phyloP scores from a whole-genome alignment of 1,284 basidiomycete genomes.

The Papiliotrema terrestris region DNA sequence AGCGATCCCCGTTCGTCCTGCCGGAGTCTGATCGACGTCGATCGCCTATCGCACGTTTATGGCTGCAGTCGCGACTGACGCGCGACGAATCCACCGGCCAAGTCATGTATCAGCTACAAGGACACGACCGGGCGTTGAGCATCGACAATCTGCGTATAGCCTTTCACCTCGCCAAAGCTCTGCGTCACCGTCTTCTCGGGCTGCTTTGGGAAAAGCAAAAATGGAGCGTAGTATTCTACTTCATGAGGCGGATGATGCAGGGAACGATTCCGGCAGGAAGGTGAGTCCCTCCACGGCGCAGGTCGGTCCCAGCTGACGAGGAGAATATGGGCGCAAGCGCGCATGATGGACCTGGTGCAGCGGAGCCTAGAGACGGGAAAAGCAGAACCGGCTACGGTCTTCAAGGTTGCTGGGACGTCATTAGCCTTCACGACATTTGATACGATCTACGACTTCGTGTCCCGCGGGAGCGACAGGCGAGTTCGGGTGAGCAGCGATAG shows the following conservation, averaged over 20 bases:
- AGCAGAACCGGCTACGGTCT: constrained; percentile 9
- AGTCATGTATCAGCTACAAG: constrained; percentile 6
- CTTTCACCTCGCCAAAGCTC: constrained; percentile 9
- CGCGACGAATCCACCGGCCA: not conserved
- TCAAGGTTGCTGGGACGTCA: constrained; percentile 8
- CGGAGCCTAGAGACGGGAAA: constrained; percentile 9
- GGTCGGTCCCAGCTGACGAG: not conserved
- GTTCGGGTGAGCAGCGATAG: constrained; percentile 7
- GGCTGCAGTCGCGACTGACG: constrained; percentile 8
- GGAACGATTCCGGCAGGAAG: constrained; percentile 21
- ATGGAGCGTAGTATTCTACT: constrained; percentile 4
- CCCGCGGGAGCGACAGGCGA: not conserved
- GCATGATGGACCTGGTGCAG: constrained; percentile 27
- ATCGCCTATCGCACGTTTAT: constrained; percentile 4
- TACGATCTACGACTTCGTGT: constrained; percentile 13
- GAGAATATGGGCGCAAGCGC: constrained; percentile 21
- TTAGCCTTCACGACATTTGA: constrained; percentile 11
- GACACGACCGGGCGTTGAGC: constrained; percentile 17
- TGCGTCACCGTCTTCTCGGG: constrained; percentile 10
- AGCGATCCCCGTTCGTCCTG: not conserved
- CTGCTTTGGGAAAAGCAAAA: constrained; percentile 7
- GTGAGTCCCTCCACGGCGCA: constrained; percentile 4
- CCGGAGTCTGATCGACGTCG: not conserved
- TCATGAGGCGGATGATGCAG: constrained; percentile 14
- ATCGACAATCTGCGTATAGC: constrained; percentile 16